Percentiles rank a stretch among this genome's conserved stretches.
Evolutionary conservation across 768 basidiomycete species (phyloP).

Genomic region (Kwoniella newhampshirensis): DNA sequence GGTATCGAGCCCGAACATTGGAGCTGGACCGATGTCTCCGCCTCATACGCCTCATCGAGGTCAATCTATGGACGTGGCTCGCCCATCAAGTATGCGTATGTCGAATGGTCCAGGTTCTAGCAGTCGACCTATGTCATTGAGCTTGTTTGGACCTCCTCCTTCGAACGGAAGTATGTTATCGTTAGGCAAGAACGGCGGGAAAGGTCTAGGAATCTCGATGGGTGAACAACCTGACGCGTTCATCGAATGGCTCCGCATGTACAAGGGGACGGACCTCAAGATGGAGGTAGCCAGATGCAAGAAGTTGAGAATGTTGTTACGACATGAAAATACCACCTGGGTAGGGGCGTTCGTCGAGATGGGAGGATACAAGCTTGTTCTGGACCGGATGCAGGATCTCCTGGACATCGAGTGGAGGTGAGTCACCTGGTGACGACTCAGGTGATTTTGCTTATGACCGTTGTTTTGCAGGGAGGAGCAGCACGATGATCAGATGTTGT

Average conservation of each 20-base stretch:
- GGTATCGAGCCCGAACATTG: constrained; percentile 7
- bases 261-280: constrained; percentile 50
- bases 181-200: constrained; percentile 19
- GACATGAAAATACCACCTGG: constrained; percentile 93
- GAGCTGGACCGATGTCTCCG: constrained; percentile 7
- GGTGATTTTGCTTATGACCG: background rate
- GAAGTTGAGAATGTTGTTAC: constrained; percentile 76
- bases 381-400: constrained; percentile 83
- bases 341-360: constrained; percentile 76
- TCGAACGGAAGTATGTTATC: constrained; percentile 13
- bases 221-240: constrained; percentile 41
- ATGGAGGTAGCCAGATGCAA: constrained; percentile 84
- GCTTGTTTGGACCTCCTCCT: constrained; percentile 27
- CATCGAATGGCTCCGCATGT: constrained; percentile 29
- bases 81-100: constrained; percentile 12
- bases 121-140: constrained; percentile 32
- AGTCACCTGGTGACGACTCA: too few relatives aligned
- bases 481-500: constrained; percentile 90
- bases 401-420: constrained; percentile 96
- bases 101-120: constrained; percentile 16
- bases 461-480: constrained; percentile 78
- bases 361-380: constrained; percentile 80
- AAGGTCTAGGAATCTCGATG: constrained; percentile 34
- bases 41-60: constrained; percentile 9
- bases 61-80: constrained; percentile 30